Percentiles rank a stretch among this genome's conserved stretches.
These are phyloP conservation scores for Emmonsia crescens DNA, from an alignment of 2,329 filamentous ascomycete species.

Conservation along the genomic window DNA sequence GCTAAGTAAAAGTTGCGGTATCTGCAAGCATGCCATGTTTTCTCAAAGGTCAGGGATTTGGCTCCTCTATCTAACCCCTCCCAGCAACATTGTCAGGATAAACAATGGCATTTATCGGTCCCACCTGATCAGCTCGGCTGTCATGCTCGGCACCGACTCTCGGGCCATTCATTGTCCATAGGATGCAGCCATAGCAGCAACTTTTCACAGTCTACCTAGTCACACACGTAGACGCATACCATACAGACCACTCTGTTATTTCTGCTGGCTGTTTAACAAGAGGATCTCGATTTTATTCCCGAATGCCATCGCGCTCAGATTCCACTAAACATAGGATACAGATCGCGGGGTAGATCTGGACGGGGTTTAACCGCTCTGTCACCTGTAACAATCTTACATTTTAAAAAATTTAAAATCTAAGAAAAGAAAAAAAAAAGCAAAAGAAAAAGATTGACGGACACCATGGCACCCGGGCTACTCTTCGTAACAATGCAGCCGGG, in stretches of 20 bases:
- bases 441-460: neutral
- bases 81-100: neutral
- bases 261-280: neutral
- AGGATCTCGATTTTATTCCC: neutral
- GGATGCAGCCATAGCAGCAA: neutral
- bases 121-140: neutral
- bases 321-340: neutral
- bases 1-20: too few species aligned
- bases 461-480: slow-evolving; percentile 53
- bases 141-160: neutral
- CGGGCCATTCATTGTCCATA: neutral
- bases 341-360: neutral
- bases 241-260: neutral
- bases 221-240: neutral
- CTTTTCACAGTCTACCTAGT: neutral
- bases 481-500: slow-evolving; percentile 80
- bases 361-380: neutral
- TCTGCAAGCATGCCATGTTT: too few species aligned
- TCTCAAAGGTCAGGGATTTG: too few species aligned
- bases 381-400: neutral
- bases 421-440: neutral
- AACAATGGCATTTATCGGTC: neutral
- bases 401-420: neutral
- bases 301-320: neutral
- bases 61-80: too few species aligned